Conservation (phyloP, 805 yeast genomes). For the Barnettozyma siamensis region DNA sequence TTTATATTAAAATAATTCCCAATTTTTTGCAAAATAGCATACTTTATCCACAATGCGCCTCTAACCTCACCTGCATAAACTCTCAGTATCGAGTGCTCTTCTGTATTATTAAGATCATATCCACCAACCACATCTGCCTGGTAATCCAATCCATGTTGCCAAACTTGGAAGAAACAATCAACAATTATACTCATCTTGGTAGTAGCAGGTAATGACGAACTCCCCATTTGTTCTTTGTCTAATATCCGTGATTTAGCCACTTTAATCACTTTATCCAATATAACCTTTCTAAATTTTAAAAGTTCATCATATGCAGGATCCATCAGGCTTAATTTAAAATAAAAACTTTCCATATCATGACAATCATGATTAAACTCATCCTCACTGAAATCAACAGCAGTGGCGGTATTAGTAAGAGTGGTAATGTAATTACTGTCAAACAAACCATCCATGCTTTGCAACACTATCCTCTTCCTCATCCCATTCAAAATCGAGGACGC, state of each 20-base stretch:
- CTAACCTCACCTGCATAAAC: slow-evolving; percentile 7
- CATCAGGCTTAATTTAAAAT: slow-evolving; percentile 7
- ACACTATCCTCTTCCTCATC: slow-evolving; percentile 7
- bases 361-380: too few species aligned
- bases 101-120: background rate
- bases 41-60: background rate
- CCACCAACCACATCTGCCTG: background rate
- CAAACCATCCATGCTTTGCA: background rate
- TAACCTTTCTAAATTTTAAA: slow-evolving; percentile 11
- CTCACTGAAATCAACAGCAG: too few species aligned
- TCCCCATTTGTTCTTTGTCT: too few species aligned
- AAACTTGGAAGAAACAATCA: slow-evolving; percentile 2
- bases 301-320: slow-evolving; percentile 20
- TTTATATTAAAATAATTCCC: slow-evolving; percentile 4
- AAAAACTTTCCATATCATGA: slow-evolving; percentile 12
- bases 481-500: slow-evolving; percentile 9
- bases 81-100: slow-evolving; percentile 7
- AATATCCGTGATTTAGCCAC: background rate
- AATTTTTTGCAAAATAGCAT: slow-evolving; percentile 8
- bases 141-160: background rate
- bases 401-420: too few species aligned
- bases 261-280: slow-evolving; percentile 2
- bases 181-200: slow-evolving; percentile 11
- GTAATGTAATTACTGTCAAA: too few species aligned
- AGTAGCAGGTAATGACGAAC: background rate